Base-by-base conservation (phyloP, 768 basidiomycete species). In the Polyporus arcularius region DNA sequence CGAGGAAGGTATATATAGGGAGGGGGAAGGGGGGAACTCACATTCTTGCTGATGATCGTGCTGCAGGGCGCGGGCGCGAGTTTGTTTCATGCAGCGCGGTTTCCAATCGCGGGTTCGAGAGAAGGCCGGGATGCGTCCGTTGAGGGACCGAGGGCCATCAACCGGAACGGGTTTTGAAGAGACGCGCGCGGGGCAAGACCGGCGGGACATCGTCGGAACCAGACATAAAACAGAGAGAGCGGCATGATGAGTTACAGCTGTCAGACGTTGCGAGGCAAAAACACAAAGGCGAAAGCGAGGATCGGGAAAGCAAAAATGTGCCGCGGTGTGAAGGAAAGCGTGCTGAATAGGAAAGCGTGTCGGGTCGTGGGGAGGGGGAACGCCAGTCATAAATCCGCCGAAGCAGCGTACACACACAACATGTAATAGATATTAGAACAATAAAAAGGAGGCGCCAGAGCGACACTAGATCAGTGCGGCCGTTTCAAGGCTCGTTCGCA, bases 41-140 rank as follows among this genome's bases (percentile, higher is more conserved):
- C 87, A 62, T 87, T 88, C 68, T 81, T 85, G 79, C 82, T 87
- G 67, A 89, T 82, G 65, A 88, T 82, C 57, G 86, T 78, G 72
- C 87, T 88, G 71, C 66, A 50, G 52, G 39, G 49, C 53, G 63
- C 42, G 56, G 16, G 12, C 21, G 30, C 11, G 32, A 26, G 21
- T 26, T 26, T 26, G 21, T 26, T 26, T 26, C 21, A 30, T 18
- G 32, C 11, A 38, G 31, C 28, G 51, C 32, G 8, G 32, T 50
- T 46, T n/a, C 18, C 35, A 26, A 31, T 18, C n/a, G 40, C 1
- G n/a, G 21, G 31, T 48, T 57, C 52, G 31, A 30, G 48, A 53
- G 38, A 48, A 42, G 55, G 56, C 21, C 35, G 42, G 50, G 52
- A 46, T 26, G 43, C 4, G 14, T 12, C 18, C 28, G 40, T 28